These are phyloP conservation scores for Metschnikowia amazonensis DNA, from an alignment of 805 yeast species.

Conservation along the genomic window DNA sequence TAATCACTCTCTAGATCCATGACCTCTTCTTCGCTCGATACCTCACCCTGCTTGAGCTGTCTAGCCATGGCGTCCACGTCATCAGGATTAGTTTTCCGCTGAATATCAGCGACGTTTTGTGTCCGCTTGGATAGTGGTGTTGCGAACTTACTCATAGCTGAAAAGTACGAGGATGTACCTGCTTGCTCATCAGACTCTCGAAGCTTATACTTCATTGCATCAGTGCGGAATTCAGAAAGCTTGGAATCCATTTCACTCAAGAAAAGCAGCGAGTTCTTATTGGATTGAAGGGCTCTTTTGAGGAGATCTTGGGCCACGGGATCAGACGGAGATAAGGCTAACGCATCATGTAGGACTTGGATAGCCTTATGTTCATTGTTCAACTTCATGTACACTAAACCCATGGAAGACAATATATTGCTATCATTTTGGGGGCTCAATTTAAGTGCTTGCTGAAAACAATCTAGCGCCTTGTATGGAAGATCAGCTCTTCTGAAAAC, in stretches of 20 bases:
- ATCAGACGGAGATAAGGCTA: constrained; percentile 75
- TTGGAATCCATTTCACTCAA: constrained; percentile 14
- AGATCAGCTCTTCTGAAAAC: constrained; percentile 68
- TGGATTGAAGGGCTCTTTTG: constrained; percentile 70
- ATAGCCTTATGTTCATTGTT: constrained; percentile 66
- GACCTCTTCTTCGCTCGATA: constrained; percentile 48
- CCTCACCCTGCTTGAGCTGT: constrained; percentile 43
- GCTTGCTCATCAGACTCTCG: background rate
- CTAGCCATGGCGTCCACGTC: constrained; percentile 38
- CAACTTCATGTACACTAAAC: constrained; percentile 70
- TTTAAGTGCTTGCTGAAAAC: constrained; percentile 72
- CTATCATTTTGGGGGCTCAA: constrained; percentile 64
- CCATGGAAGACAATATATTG: constrained; percentile 78
- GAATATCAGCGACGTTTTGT: constrained; percentile 6
- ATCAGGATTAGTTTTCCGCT: constrained; percentile 1
- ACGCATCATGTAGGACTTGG: constrained; percentile 72
- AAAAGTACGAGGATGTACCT: background rate
- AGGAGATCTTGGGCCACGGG: constrained; percentile 80
- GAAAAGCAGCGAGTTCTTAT: constrained; percentile 25
- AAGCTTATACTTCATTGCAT: background rate
- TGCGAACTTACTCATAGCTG: constrained; percentile 17
- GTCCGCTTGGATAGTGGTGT: constrained; percentile 24
- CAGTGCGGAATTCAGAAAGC: constrained; percentile 9
- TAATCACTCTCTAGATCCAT: constrained; percentile 62
- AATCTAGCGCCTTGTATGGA: constrained; percentile 62